Evolutionary conservation across 192 early-diverging fungal species (phyloP).

Genomic region (Backusella macrospora): DNA sequence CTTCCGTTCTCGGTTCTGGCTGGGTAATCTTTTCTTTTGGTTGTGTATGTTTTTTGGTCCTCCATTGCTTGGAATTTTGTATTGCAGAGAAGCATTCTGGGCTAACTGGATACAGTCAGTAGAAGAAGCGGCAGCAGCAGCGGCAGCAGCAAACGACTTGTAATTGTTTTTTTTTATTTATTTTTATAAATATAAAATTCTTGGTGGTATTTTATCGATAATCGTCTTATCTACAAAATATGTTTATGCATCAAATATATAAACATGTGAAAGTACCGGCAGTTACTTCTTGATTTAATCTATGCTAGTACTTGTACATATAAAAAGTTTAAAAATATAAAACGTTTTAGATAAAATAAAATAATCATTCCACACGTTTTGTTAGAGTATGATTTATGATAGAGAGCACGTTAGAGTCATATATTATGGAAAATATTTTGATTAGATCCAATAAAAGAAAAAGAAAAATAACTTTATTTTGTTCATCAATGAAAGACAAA

Average conservation of each 20-base stretch:
- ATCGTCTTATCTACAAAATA: background rate
- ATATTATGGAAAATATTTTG: no score
- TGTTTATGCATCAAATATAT: background rate
- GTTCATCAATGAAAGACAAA: no score
- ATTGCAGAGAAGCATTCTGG: constrained; percentile 63
- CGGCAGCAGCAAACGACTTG: no score
- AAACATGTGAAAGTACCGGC: background rate
- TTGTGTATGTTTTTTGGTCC: constrained; percentile 86
- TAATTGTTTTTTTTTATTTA: no score
- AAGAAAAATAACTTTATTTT: no score
- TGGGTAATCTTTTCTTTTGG: constrained; percentile 92
- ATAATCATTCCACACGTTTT: background rate
- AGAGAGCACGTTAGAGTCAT: no score
- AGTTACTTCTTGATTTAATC: background rate
- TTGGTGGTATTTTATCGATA: background rate
- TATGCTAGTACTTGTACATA: background rate
- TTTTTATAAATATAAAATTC: no score
- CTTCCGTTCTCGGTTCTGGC: constrained; percentile 61
- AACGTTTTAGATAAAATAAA: background rate
- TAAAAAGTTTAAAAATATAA: no score
- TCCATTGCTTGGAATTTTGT: constrained; percentile 77
- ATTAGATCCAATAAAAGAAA: no score
- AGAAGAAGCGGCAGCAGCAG: background rate
- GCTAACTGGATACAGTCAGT: background rate
- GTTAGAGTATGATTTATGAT: background rate